These are phyloP conservation scores for Scedosporium dehoogii DNA, from an alignment of 2,329 filamentous ascomycete species.

Conservation along the genomic window DNA sequence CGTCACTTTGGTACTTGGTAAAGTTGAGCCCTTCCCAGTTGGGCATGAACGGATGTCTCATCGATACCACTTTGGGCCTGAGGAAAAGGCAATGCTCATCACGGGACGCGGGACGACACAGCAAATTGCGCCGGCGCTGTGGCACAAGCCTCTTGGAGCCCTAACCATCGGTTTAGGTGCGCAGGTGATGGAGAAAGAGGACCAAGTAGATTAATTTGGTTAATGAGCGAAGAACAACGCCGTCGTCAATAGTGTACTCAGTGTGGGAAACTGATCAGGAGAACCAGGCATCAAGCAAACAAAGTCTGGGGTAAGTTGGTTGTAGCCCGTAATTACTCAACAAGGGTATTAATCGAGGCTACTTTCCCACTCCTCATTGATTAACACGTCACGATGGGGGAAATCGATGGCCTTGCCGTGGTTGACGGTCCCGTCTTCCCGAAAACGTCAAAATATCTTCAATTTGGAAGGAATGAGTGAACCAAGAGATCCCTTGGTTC, in stretches of 20 bases:
- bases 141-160: background rate
- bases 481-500: background rate
- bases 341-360: background rate
- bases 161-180: background rate
- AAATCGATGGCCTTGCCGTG: background rate
- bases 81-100: background rate
- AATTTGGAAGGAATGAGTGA: background rate
- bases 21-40: background rate
- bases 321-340: background rate
- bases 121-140: conserved; percentile 3
- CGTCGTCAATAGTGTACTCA: background rate
- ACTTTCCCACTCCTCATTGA: background rate
- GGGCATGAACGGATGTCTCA: background rate
- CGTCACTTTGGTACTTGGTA: background rate
- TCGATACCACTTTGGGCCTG: background rate
- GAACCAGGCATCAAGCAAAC: background rate
- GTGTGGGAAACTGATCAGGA: background rate
- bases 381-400: background rate
- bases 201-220: background rate
- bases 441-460: background rate
- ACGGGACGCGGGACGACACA: conserved; percentile 6
- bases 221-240: background rate
- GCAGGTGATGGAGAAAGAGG: background rate
- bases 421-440: background rate
- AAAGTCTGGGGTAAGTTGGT: background rate